phyloP scores from a whole-genome alignment of 2,329 filamentous ascomycete genomes.

The Fusarium odoratissimum region DNA sequence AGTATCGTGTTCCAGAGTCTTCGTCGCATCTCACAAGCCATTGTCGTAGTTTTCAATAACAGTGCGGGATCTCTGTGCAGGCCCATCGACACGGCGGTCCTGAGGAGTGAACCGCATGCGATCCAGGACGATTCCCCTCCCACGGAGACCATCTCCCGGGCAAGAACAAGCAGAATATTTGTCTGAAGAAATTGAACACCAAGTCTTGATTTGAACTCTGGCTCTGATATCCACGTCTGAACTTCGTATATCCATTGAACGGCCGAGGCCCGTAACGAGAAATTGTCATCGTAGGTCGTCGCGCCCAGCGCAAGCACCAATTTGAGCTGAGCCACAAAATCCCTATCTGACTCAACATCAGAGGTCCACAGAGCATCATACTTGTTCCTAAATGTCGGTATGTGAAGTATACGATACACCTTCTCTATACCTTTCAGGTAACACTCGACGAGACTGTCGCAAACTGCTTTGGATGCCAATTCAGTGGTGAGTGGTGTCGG shows the following conservation, averaged over 20 bases:
- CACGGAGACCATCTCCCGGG: slow-evolving; percentile 52
- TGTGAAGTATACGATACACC: slow-evolving; percentile 62
- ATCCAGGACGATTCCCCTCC: slow-evolving; percentile 62
- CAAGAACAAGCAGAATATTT: slow-evolving; percentile 57
- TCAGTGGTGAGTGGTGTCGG: slow-evolving; percentile 54
- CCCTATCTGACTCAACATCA: slow-evolving; percentile 46
- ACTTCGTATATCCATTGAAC: slow-evolving; percentile 69
- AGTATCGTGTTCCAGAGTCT: slow-evolving; percentile 65
- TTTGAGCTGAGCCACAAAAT: slow-evolving; percentile 67
- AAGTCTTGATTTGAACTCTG: slow-evolving; percentile 63
- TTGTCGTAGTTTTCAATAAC: slow-evolving; percentile 51
- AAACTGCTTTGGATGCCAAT: slow-evolving; percentile 59
- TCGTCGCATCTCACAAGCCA: slow-evolving; percentile 60
- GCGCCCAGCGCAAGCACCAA: slow-evolving; percentile 69
- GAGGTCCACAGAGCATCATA: slow-evolving; percentile 64
- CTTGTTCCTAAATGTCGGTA: slow-evolving; percentile 60
- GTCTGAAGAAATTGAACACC: slow-evolving; percentile 63
- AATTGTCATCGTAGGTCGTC: slow-evolving; percentile 60
- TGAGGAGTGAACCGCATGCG: slow-evolving; percentile 56
- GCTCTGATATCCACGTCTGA: slow-evolving; percentile 64
- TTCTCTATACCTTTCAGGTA: slow-evolving; percentile 63
- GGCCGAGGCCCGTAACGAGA: slow-evolving; percentile 61
- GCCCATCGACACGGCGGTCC: slow-evolving; percentile 62
- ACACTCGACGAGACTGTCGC: slow-evolving; percentile 59
- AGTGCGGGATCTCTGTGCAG: slow-evolving; percentile 60